Evolutionary conservation across 164 flowering plant species (phyloP), one percentile per base, ranked within the genome.

Genomic region (Dillenia turbinata): DNA sequence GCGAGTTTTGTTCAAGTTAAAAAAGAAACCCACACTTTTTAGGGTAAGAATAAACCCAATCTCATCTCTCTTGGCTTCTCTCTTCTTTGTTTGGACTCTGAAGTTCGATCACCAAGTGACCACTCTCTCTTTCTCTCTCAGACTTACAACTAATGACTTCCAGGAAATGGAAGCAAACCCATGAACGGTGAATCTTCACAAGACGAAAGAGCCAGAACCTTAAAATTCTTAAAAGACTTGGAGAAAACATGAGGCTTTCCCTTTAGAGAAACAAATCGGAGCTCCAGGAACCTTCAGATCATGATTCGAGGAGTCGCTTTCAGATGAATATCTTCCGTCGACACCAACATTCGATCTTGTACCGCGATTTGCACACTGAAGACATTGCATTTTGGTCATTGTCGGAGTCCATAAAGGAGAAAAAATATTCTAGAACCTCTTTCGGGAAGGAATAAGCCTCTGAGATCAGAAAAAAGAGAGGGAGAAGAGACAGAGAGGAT

Each of bases 211-310:
- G 85, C 89, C 79, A 90, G 73, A 62, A 86, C 78, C 80, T 78
- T 86, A 59, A 92, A 92, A 74, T 80, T 82, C 69, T 63, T 64
- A 54, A 89, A 89, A 2, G 89, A 75, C 14, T 77, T 73, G 2
- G 95, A 83, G 44, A 92, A 96, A 52, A 91, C 89, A 69, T 89
- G 97, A 12, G 97, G 97, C 78, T 91, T 94, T 54, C 99, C 99
- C 60, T 89, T 94, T 16, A 91, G 60, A 64, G 74, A 65, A 60
- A 93, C 59, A 2, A 88, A 75, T 62, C 90, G 71, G 22, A 90
- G 52, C 65, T 81, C 85, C 52, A 90, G 92, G 51, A 93, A 93
- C 63, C 98, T 69, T 43, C 73, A 13, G 56, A 80, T 71, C 66
- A 80, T 65, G 49, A 70, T 69, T 44, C 44, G 16, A 1, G 98